A percentile compares a stretch with the other conserved stretches of the same genome.
Conservation (phyloP, 805 yeast genomes). For the Metschnikowia lachancei region DNA sequence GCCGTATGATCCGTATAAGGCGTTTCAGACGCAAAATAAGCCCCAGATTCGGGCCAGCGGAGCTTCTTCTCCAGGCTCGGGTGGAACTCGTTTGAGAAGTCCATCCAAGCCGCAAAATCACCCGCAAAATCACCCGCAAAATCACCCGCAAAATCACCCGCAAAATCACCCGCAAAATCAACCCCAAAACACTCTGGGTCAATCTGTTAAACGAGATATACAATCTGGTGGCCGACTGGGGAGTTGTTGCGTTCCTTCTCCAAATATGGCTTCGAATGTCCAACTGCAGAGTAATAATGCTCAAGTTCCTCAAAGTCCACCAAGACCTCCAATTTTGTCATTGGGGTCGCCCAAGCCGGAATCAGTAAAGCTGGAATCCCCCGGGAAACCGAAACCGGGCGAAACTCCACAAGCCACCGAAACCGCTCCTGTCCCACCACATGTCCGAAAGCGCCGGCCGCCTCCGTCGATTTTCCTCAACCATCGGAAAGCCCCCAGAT, state of each 20-base stretch:
- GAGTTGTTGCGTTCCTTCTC: too few relatives aligned
- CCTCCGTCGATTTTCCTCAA: constrained; percentile 17
- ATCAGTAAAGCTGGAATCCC: neutral
- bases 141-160: too few relatives aligned
- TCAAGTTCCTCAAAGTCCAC: too few relatives aligned
- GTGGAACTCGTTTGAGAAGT: neutral
- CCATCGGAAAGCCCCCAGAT: constrained; percentile 6
- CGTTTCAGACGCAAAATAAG: constrained; percentile 3
- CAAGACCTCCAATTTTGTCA: too few relatives aligned
- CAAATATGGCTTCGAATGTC: too few relatives aligned
- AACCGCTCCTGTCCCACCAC: neutral
- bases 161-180: too few relatives aligned
- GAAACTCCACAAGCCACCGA: neutral
- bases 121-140: too few relatives aligned
- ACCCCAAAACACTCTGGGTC: too few relatives aligned
- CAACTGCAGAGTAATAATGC: too few relatives aligned
- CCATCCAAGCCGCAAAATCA: neutral
- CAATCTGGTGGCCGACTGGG: too few relatives aligned
- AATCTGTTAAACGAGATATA: too few relatives aligned
- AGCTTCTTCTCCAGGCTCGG: neutral
- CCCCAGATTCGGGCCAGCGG: neutral
- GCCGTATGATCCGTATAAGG: constrained; percentile 13
- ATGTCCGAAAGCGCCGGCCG: constrained; percentile 8
- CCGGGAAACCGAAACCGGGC: neutral
- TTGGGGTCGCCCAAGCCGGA: too few relatives aligned